Evolutionary conservation across 257 asterid genomes (phyloP).

Genomic region (Knoxia roxburghii): DNA sequence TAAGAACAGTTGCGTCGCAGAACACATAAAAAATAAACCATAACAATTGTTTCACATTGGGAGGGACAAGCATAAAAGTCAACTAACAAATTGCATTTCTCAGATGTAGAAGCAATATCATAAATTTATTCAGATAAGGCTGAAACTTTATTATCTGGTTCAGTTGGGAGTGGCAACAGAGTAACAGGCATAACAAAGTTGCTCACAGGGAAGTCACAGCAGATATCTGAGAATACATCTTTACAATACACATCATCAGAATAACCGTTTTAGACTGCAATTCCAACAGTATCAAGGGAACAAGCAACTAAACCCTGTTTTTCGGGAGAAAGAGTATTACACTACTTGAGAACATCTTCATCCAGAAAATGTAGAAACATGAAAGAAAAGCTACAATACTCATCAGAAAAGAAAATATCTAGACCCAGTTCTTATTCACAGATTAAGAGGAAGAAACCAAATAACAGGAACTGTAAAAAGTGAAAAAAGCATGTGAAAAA

Average conservation of each 20-base stretch:
- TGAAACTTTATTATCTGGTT: constrained; percentile 7
- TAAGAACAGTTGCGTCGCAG: not conserved
- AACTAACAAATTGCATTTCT: constrained; percentile 5
- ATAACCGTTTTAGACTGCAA: not conserved
- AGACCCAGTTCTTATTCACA: too few species aligned
- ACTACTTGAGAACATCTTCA: not conserved
- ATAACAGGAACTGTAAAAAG: not conserved
- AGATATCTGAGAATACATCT: not conserved
- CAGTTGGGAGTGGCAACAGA: not conserved
- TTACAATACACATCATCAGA: not conserved
- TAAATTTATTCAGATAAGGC: constrained; percentile 12
- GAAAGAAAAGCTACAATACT: not conserved
- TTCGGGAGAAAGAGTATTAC: not conserved
- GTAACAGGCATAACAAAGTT: not conserved
- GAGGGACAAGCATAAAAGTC: not conserved
- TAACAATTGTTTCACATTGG: too few species aligned
- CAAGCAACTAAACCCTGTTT: not conserved
- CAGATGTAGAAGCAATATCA: not conserved
- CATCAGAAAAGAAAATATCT: not conserved
- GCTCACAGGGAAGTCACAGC: too few species aligned
- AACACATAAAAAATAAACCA: not conserved
- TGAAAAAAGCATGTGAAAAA: not conserved
- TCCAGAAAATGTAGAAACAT: too few species aligned
- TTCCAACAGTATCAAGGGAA: not conserved
- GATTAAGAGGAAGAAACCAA: not conserved